Evolutionary conservation across 345 rosid genomes (phyloP), one percentile per base, ranked within the genome.

Genomic region (Psidium friedrichsthalianum): DNA sequence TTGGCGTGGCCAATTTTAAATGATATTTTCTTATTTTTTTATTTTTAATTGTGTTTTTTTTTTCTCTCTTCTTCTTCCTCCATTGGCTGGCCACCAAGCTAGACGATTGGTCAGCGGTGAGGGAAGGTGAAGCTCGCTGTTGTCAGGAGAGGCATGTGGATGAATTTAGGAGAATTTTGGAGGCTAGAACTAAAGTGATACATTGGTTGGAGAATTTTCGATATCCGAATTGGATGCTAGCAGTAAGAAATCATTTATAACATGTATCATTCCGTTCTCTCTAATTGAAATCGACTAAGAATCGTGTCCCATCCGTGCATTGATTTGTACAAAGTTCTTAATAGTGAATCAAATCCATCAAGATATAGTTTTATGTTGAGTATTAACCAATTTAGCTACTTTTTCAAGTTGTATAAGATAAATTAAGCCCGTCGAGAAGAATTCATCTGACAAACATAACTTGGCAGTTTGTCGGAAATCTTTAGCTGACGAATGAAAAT

Each of bases 401-500:
- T 6, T 61, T 2, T 61, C 5, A 5, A 29, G 21, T 29, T 29
- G 21, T 15, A 29, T 3, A 61, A 64, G 42, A 64, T 29, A 20
- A 64, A 29, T 64, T 32, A 27, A 27, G 27, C 20, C 29, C 1
- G 22, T 29, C 2, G 11, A 3, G 44, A 64, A 64, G 3, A 64
- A 64, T 29, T 15, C 76, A 29, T 29, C 9, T 15, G 7, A 4
- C 44, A 64, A 16, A 16, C 42, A 32, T 0, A 64, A 29, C 21
- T 61, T 15, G 16, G 21, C 42, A 61, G 0, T 29, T 27, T 20
- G 27, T 1, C 2, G 1, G 1, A 6, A 61, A 61, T 27, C 74
- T 1, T 61, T 1, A 0, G 3, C 15, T 1, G 8, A 6, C 6
- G 2, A 1, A 11, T 3, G 15, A 61, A 61, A 15, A 61, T 15